phyloP scores from a whole-genome alignment of 371 early-diverging fungal genomes.

The Rhizomucor miehei region DNA sequence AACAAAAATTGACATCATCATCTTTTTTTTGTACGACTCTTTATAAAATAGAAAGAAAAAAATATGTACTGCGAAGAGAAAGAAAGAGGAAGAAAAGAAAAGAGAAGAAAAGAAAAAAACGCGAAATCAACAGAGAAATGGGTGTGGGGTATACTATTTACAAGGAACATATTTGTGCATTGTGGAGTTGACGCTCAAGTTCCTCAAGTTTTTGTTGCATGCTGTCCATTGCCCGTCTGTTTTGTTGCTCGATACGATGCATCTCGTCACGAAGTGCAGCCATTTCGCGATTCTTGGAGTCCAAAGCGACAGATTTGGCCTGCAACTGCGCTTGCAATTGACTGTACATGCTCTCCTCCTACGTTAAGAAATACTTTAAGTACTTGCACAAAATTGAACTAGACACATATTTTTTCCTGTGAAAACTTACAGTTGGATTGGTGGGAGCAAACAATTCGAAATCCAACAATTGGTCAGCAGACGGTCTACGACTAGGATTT shows the following conservation, averaged over 20 bases:
- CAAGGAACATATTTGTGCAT: not conserved
- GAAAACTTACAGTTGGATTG: not conserved
- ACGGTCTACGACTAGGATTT: slow-evolving; percentile 69
- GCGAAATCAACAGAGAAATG: not conserved
- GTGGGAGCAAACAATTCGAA: slow-evolving; percentile 55
- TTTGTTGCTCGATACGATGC: slow-evolving; percentile 23
- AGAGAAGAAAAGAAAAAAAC: no score
- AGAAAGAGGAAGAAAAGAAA: no score
- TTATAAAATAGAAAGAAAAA: no score
- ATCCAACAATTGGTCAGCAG: slow-evolving; percentile 71
- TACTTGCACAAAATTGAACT: not conserved
- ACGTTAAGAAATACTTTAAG: not conserved
- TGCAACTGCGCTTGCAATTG: slow-evolving; percentile 19
- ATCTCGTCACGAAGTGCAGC: slow-evolving; percentile 21
- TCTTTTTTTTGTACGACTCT: no score
- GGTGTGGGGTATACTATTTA: not conserved
- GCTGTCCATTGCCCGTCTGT: slow-evolving; percentile 12
- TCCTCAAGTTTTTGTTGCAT: slow-evolving; percentile 16
- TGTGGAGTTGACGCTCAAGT: slow-evolving; percentile 10
- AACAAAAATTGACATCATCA: no score
- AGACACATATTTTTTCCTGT: not conserved
- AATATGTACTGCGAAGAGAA: no score
- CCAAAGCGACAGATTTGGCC: slow-evolving; percentile 18
- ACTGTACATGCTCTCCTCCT: not conserved
- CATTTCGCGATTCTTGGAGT: slow-evolving; percentile 28